phyloP scores from a whole-genome alignment of 805 yeast genomes.

The Lipomyces yamadae region DNA sequence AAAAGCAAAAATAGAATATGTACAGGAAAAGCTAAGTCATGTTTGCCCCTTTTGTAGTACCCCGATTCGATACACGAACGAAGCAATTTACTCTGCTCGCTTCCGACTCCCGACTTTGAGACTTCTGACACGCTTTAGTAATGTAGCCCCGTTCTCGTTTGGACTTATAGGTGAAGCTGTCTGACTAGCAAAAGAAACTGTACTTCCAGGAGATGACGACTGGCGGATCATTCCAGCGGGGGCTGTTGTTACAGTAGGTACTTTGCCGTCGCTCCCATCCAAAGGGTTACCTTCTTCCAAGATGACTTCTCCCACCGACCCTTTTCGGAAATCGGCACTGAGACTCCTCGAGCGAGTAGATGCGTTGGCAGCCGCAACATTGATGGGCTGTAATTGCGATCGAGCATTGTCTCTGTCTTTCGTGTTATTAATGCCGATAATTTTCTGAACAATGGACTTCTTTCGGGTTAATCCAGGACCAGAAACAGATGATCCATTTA shows the following conservation, averaged over 20 bases:
- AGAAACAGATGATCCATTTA: conserved; percentile 4
- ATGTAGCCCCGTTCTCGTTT: conserved; percentile 54
- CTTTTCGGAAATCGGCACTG: conserved; percentile 6
- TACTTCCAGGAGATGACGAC: conserved; percentile 31
- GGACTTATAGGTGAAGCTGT: conserved; percentile 27
- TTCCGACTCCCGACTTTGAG: conserved; percentile 65
- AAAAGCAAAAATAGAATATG: background rate
- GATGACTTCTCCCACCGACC: background rate
- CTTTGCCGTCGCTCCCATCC: background rate
- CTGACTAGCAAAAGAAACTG: conserved; percentile 10
- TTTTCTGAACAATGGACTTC: conserved; percentile 77
- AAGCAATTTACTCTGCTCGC: background rate
- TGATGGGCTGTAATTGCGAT: conserved; percentile 14
- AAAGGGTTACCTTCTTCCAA: conserved; percentile 2
- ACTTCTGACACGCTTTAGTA: conserved; percentile 85
- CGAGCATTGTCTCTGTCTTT: conserved; percentile 26
- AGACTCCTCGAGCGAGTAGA: background rate
- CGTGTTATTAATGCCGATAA: conserved; percentile 48
- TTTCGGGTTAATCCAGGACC: conserved; percentile 70
- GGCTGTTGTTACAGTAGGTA: background rate
- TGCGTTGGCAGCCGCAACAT: conserved; percentile 7
- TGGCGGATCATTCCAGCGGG: conserved; percentile 25
- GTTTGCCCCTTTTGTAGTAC: background rate
- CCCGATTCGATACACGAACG: background rate
- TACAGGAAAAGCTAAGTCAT: background rate